These are phyloP conservation scores for Leccinum uliginosum DNA, from an alignment of 768 basidiomycete genomes.

Conservation along the genomic window DNA sequence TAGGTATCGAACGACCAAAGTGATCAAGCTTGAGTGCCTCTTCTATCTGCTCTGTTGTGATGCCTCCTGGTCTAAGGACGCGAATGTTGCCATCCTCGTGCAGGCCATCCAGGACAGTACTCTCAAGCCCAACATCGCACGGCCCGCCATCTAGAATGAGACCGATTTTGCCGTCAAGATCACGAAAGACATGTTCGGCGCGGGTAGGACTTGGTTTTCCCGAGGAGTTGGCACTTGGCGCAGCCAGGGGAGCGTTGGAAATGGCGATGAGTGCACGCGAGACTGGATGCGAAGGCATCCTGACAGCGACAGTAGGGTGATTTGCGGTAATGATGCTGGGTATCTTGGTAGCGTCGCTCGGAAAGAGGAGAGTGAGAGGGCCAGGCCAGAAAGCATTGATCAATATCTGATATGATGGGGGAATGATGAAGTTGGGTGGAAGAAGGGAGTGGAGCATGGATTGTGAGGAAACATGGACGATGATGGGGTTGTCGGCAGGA, in stretches of 20 bases:
- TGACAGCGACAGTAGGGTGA: conserved; percentile 79
- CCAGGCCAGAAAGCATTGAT: conserved; percentile 95
- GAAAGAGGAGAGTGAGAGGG: conserved; percentile 88
- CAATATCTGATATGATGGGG: conserved; percentile 64
- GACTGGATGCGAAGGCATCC: conserved; percentile 93
- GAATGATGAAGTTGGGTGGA: conserved; percentile 57
- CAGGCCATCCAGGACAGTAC: conserved; percentile 91
- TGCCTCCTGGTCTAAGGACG: conserved; percentile 85
- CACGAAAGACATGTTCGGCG: conserved; percentile 77
- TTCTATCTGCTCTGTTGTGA: conserved; percentile 86
- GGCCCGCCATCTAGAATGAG: conserved; percentile 90
- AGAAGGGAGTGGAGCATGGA: conserved; percentile 77
- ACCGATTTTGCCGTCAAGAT: conserved; percentile 68
- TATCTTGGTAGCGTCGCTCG: conserved; percentile 54
- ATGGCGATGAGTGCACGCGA: conserved; percentile 84
- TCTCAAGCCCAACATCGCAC: conserved; percentile 89
- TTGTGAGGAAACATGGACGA: conserved; percentile 89
- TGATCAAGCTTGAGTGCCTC: conserved; percentile 45
- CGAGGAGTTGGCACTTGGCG: conserved; percentile 92
- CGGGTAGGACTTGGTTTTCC: conserved; percentile 93
- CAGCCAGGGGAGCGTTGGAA: conserved; percentile 75
- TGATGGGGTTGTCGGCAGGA: conserved; percentile 94
- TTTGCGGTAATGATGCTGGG: conserved; percentile 76
- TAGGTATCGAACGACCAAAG: conserved; percentile 38
- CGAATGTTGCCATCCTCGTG: conserved; percentile 71